Evolutionary conservation across 2,329 filamentous ascomycete genomes (phyloP).

Genomic region (Botryosphaeria dothidea): DNA sequence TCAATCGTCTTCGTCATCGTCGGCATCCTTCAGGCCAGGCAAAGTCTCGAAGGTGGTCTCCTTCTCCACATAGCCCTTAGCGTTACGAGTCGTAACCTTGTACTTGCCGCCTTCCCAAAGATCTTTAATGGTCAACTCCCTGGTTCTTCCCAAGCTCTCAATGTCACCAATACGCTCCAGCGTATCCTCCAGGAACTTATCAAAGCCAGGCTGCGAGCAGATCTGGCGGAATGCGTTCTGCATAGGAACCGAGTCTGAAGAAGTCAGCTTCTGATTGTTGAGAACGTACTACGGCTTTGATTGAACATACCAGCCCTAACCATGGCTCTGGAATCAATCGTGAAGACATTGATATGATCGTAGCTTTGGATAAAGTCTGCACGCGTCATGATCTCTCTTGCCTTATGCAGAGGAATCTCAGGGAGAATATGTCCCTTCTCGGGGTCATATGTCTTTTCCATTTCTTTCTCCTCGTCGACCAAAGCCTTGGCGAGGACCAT

Average conservation of each 20-base stretch:
- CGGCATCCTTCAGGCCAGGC: slow-evolving; percentile 24
- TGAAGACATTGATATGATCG: slow-evolving; percentile 93
- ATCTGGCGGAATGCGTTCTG: slow-evolving; percentile 87
- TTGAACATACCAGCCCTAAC: slow-evolving; percentile 64
- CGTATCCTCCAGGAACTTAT: slow-evolving; percentile 78
- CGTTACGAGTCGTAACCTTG: slow-evolving; percentile 32
- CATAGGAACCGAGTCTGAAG: slow-evolving; percentile 84
- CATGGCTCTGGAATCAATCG: slow-evolving; percentile 81
- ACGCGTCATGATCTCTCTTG: slow-evolving; percentile 82
- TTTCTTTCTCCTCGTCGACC: slow-evolving; percentile 76
- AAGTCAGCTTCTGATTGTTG: not conserved
- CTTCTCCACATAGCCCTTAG: slow-evolving; percentile 27
- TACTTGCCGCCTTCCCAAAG: slow-evolving; percentile 84
- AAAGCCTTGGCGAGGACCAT: slow-evolving; percentile 92
- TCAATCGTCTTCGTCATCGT: slow-evolving; percentile 20
- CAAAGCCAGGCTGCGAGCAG: slow-evolving; percentile 74
- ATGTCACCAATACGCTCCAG: slow-evolving; percentile 87
- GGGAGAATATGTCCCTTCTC: slow-evolving; percentile 74
- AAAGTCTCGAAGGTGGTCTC: slow-evolving; percentile 20
- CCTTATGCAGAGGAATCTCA: slow-evolving; percentile 55
- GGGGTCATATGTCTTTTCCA: slow-evolving; percentile 62
- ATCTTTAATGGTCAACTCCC: slow-evolving; percentile 94
- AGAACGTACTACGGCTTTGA: not conserved
- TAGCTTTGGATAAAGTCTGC: slow-evolving; percentile 92
- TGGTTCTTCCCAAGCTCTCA: slow-evolving; percentile 88